These are phyloP conservation scores for Saccharomycopsis fodiens DNA, from an alignment of 805 yeast species.

Conservation along the genomic window DNA sequence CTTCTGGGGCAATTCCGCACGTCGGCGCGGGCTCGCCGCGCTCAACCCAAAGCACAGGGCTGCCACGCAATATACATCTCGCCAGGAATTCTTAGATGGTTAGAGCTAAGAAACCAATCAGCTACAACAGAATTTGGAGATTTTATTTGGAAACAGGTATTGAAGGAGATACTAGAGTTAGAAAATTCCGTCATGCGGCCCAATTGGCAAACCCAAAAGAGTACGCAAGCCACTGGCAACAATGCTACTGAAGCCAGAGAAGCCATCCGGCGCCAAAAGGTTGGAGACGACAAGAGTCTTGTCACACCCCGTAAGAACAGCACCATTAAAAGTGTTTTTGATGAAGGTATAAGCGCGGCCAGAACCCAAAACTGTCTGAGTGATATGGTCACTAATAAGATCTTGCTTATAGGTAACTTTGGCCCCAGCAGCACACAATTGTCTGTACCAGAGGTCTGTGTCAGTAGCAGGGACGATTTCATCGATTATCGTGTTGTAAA, in stretches of 20 bases:
- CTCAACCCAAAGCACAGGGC: too few species aligned
- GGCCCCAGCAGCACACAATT: neutral
- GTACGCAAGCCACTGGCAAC: neutral
- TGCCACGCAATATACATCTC: too few species aligned
- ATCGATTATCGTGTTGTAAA: neutral
- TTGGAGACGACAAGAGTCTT: neutral
- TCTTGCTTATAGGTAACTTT: neutral
- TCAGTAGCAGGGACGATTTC: neutral
- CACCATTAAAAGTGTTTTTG: neutral
- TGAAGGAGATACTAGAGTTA: too few species aligned
- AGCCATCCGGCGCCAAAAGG: neutral
- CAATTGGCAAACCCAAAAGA: neutral
- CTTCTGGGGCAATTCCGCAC: too few species aligned
- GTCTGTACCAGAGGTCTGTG: neutral
- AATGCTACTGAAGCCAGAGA: neutral
- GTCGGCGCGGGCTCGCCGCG: too few species aligned
- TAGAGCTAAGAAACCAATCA: too few species aligned
- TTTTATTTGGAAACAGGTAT: too few species aligned
- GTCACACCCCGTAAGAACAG: neutral
- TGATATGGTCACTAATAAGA: neutral
- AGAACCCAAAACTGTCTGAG: neutral
- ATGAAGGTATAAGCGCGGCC: neutral
- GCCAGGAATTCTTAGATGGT: too few species aligned
- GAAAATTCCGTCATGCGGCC: neutral
- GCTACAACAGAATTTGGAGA: too few species aligned